Conservation (phyloP, 1,139 yeast species). For the Geotrichum macrosporum region DNA sequence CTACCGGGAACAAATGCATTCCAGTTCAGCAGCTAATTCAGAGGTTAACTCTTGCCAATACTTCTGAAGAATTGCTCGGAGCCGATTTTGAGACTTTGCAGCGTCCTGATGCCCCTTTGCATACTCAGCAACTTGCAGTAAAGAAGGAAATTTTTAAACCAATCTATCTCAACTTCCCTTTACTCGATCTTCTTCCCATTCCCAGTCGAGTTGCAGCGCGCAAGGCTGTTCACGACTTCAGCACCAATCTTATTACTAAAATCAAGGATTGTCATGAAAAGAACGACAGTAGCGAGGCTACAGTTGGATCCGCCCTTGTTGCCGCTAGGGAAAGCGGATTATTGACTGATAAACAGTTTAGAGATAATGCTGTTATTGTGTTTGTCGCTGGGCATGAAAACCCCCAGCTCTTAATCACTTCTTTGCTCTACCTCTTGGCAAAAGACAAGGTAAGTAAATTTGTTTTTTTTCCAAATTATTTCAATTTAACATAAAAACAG, state of each 20-base stretch:
- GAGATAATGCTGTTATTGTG: slow-evolving; percentile 55
- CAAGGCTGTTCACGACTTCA: slow-evolving; percentile 44
- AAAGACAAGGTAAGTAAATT: slow-evolving; percentile 42
- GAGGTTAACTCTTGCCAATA: slow-evolving; percentile 48
- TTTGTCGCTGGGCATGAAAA: slow-evolving; percentile 62
- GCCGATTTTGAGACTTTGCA: slow-evolving; percentile 43
- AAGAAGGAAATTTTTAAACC: slow-evolving; percentile 57
- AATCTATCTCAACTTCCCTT: slow-evolving; percentile 52
- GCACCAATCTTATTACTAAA: slow-evolving; percentile 37
- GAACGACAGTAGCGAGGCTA: slow-evolving; percentile 29
- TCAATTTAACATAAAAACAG: slow-evolving; percentile 39
- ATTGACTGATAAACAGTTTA: slow-evolving; percentile 47
- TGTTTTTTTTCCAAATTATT: no score
- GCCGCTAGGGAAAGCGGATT: slow-evolving; percentile 41
- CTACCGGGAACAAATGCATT: slow-evolving; percentile 23
- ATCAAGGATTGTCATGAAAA: slow-evolving; percentile 31
- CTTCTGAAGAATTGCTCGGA: slow-evolving; percentile 51
- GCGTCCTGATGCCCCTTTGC: slow-evolving; percentile 38
- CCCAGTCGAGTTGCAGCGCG: slow-evolving; percentile 48
- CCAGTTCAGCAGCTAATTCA: slow-evolving; percentile 46
- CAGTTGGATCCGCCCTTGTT: slow-evolving; percentile 39
- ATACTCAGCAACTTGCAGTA: slow-evolving; percentile 43
- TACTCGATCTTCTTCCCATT: slow-evolving; percentile 49
- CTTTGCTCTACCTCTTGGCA: slow-evolving; percentile 48
- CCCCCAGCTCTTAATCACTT: slow-evolving; percentile 51